Conservation (phyloP, 208 protist species). For the Trypanosoma grayi region DNA sequence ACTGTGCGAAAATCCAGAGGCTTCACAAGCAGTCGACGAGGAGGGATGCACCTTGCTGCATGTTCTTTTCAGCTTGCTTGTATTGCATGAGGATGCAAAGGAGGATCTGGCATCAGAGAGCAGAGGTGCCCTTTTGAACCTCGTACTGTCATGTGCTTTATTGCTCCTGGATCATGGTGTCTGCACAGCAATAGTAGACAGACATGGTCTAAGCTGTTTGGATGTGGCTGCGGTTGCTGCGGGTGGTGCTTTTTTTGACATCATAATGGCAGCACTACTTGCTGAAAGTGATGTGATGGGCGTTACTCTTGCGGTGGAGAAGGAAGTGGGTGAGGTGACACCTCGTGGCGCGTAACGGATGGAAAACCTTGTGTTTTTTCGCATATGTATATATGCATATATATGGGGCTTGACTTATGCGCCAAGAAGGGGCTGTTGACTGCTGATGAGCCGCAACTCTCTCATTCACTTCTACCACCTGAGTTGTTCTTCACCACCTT, state of each 20-base stretch:
- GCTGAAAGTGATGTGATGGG: slow-evolving; percentile 27
- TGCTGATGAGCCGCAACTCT: too few relatives aligned
- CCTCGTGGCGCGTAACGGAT: neutral
- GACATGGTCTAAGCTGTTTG: slow-evolving; percentile 47
- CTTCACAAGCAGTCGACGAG: slow-evolving; percentile 33
- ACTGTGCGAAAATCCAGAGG: slow-evolving; percentile 30
- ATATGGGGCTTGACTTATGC: neutral
- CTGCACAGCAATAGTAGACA: slow-evolving; percentile 26
- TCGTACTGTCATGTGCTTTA: slow-evolving; percentile 35
- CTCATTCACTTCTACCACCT: too few relatives aligned
- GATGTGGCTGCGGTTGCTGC: slow-evolving; percentile 45
- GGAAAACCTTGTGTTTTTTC: neutral
- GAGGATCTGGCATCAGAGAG: slow-evolving; percentile 6
- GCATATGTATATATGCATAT: neutral
- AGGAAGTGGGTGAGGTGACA: neutral
- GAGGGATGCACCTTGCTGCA: slow-evolving; percentile 66
- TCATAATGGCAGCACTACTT: slow-evolving; percentile 43
- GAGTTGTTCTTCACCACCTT: too few relatives aligned
- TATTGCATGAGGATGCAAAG: slow-evolving; percentile 12
- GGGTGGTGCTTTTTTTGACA: slow-evolving; percentile 39
- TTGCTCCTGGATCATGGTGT: slow-evolving; percentile 57
- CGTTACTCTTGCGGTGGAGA: slow-evolving; percentile 4
- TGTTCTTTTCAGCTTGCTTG: slow-evolving; percentile 33
- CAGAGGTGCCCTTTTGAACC: slow-evolving; percentile 29
- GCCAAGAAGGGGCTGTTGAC: neutral